phyloP scores from a whole-genome alignment of 176 grass and related monocot species.

The Paspalum notatum region DNA sequence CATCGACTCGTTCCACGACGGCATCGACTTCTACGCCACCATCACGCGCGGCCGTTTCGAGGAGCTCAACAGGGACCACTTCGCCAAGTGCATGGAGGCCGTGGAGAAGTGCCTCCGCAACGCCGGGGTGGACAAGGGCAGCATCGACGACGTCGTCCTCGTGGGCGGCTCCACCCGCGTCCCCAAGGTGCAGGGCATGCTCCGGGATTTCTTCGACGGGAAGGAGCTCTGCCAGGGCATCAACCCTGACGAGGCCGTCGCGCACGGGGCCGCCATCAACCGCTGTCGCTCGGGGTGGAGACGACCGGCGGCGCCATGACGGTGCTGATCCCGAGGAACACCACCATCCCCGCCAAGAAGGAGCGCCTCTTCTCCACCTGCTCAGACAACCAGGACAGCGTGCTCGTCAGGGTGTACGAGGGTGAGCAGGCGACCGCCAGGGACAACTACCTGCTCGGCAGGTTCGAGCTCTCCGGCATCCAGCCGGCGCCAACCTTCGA shows the following conservation, averaged over 20 bases:
- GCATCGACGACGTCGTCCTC: conserved; percentile 46
- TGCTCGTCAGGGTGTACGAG: conserved; percentile 48
- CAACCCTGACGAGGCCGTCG: conserved; percentile 65
- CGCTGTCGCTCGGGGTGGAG: conserved; percentile 46
- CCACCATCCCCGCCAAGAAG: conserved; percentile 40
- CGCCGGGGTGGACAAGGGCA: conserved; percentile 44
- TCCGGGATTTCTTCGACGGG: conserved; percentile 50
- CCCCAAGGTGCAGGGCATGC: conserved; percentile 49
- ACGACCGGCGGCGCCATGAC: conserved; percentile 41
- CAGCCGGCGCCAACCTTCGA: conserved; percentile 41
- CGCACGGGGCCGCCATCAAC: conserved; percentile 49
- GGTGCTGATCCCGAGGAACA: conserved; percentile 63
- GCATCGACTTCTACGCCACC: conserved; percentile 41
- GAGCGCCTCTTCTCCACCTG: conserved; percentile 36
- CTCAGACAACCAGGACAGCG: conserved; percentile 36
- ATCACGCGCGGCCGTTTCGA: conserved; percentile 47
- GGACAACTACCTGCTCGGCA: conserved; percentile 52
- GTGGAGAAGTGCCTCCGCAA: conserved; percentile 58
- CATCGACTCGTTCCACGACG: conserved; percentile 42
- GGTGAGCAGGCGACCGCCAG: conserved; percentile 37
- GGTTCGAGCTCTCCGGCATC: conserved; percentile 49
- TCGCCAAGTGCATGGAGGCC: conserved; percentile 45
- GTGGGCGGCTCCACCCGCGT: conserved; percentile 57
- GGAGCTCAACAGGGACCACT: conserved; percentile 56
- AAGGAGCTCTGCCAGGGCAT: conserved; percentile 58